phyloP scores from a whole-genome alignment of 176 grass and related monocot genomes.

The Echinochloa phyllopogon region DNA sequence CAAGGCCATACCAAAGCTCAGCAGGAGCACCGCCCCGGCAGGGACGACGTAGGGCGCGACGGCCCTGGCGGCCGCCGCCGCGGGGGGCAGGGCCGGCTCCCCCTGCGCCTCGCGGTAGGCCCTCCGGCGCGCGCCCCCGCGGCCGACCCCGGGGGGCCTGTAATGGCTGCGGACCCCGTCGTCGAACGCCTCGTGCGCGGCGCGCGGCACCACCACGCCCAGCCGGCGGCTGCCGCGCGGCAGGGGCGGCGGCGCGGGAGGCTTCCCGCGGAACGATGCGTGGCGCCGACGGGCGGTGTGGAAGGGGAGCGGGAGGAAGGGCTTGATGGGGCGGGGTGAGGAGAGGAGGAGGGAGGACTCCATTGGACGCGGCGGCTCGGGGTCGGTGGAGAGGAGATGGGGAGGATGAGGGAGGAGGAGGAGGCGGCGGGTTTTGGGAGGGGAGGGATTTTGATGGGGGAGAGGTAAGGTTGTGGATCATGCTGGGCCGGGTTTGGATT shows the following conservation, averaged over 20 bases:
- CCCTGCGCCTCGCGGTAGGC: constrained; percentile 65
- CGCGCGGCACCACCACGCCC: constrained; percentile 32
- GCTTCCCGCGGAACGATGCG: constrained; percentile 12
- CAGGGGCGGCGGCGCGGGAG: constrained; percentile 3
- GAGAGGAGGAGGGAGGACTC: constrained; percentile 72
- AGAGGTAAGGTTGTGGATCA: constrained; percentile 30
- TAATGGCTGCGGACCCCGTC: constrained; percentile 47
- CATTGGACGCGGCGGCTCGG: constrained; percentile 56
- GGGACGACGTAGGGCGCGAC: constrained; percentile 58
- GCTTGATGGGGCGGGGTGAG: constrained; percentile 50
- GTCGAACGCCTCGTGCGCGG: constrained; percentile 46
- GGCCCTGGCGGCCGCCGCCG: constrained; percentile 32
- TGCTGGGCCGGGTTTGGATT: constrained; percentile 10
- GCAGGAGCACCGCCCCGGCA: constrained; percentile 53
- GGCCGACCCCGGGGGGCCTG: constrained; percentile 35
- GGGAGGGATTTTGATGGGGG: background rate
- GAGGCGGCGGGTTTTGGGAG: background rate
- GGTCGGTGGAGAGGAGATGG: background rate
- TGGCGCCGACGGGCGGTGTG: constrained; percentile 26
- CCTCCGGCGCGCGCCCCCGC: constrained; percentile 49
- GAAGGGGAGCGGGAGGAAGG: constrained; percentile 18
- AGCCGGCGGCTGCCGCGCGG: background rate
- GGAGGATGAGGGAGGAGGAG: constrained; percentile 7
- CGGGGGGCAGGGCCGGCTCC: constrained; percentile 37
- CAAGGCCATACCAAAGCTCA: constrained; percentile 70